These are phyloP conservation scores for Polytolypa hystricis DNA, from an alignment of 2,329 filamentous ascomycete species.

Conservation along the genomic window DNA sequence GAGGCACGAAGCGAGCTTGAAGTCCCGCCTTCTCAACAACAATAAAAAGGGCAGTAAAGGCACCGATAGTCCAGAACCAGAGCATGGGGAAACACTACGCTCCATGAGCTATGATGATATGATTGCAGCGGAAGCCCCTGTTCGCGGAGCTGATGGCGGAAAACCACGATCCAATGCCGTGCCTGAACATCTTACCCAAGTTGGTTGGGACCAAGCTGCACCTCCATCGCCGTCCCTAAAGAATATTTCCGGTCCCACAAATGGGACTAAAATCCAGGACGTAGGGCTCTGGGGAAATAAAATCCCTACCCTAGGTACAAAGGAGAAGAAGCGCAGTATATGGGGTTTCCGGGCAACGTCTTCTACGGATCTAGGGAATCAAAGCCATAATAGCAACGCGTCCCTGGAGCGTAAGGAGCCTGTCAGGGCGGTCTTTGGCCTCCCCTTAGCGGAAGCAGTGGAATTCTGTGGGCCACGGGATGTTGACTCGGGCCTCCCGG, in stretches of 20 bases:
- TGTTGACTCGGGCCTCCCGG: conserved; percentile 65
- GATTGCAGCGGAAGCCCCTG: conserved; percentile 46
- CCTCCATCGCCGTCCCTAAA: conserved; percentile 31
- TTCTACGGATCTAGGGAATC: conserved; percentile 50
- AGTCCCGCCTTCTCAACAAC: conserved; percentile 17
- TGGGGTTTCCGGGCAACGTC: conserved; percentile 56
- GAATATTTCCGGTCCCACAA: conserved; percentile 74
- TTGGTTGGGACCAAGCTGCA: conserved; percentile 22
- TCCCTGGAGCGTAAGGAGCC: conserved; percentile 41
- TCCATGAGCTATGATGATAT: conserved; percentile 47
- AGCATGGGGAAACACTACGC: conserved; percentile 29
- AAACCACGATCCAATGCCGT: conserved; percentile 20
- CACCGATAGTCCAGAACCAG: conserved; percentile 29
- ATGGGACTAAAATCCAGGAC: conserved; percentile 74
- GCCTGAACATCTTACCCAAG: conserved; percentile 18
- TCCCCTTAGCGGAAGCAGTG: conserved; percentile 74
- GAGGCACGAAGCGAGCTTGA: conserved; percentile 14
- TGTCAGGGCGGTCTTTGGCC: conserved; percentile 68
- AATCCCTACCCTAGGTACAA: conserved; percentile 43
- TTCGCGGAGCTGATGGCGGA: conserved; percentile 35
- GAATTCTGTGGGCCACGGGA: conserved; percentile 58
- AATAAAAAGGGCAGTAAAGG: conserved; percentile 23
- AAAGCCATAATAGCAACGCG: conserved; percentile 26
- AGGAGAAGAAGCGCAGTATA: conserved; percentile 68
- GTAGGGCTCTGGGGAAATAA: conserved; percentile 78